phyloP scores from a whole-genome alignment of 2,329 filamentous ascomycete genomes.

The Aspergillus sp. region DNA sequence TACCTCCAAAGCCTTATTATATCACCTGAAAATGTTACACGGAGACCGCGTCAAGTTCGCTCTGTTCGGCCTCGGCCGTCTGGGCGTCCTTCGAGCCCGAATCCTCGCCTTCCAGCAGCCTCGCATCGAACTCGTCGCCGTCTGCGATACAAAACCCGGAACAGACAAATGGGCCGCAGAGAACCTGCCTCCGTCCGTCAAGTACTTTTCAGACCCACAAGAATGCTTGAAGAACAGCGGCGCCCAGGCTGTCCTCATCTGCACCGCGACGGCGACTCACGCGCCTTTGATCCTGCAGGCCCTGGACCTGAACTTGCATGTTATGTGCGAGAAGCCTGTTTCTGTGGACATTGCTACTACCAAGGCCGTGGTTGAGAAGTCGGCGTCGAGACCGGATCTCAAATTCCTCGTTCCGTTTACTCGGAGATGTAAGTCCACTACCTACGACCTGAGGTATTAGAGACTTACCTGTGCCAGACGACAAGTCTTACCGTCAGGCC shows the following conservation, averaged over 20 bases:
- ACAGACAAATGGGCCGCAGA: conserved; percentile 31
- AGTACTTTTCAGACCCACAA: conserved; percentile 3
- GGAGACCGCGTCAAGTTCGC: conserved; percentile 5
- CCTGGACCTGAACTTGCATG: conserved; percentile 4
- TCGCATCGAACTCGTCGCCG: conserved; percentile 36
- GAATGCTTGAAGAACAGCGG: conserved; percentile 7
- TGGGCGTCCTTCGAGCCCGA: conserved; percentile 26
- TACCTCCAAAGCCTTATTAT: too few species aligned
- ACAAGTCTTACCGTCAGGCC: conserved; percentile 7
- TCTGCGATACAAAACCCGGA: conserved; percentile 35
- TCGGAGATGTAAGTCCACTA: conserved; percentile 3
- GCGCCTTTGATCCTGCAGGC: conserved; percentile 6
- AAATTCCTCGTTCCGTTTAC: conserved; percentile 12
- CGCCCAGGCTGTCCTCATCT: conserved; percentile 10
- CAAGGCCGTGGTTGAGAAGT: conserved; percentile 7
- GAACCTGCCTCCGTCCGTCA: conserved; percentile 18
- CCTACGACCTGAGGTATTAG: too few species aligned
- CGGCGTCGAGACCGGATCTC: conserved; percentile 10
- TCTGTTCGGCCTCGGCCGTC: conserved; percentile 11
- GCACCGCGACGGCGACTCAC: conserved; percentile 10
- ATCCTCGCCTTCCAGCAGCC: conserved; percentile 37
- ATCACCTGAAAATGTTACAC: too few species aligned
- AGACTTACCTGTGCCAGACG: neutral
- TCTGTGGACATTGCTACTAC: conserved; percentile 10
- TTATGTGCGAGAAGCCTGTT: conserved; percentile 14